Evolutionary conservation across 306 rosid genomes (phyloP), one percentile per base, ranked within the genome.

Genomic region (Medicago arabica): DNA sequence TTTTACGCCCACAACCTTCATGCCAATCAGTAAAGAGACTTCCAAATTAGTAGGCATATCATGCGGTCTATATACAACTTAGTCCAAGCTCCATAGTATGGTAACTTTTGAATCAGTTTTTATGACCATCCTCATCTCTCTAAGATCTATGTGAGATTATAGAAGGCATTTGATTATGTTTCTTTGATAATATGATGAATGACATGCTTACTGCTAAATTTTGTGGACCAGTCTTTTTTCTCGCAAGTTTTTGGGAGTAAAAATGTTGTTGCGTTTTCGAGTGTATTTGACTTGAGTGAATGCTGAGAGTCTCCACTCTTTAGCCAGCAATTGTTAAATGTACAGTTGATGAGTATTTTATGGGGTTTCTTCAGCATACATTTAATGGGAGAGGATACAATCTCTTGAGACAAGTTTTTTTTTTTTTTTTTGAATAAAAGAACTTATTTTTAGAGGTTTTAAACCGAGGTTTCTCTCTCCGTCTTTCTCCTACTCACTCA

Each of bases 211-310:
- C 46, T 50, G 60, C n/a, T 17, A 9, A 31, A 50, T 31, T 60
- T 61, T 14, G 41, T 61, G 67, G 43, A 69, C 8, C 13, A 6
- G 8, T 50, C 15, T 10, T 34, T 50, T 36, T 36, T 69, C 14
- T 50, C 2, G 7, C 4, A 47, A 69, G 63, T 50, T 54, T 54
- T 71, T 23, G 14, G 75, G 34, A 71, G 64, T 70, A 70, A 31
- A 69, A 31, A 2, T 39, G 23, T 41, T 38, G 4, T 73, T 59
- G 46, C 9, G 13, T 66, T 1, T 60, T 60, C 78, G 39, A 15
- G 60, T n/a, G 78, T 38, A 44, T 60, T 74, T 61, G 61, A 28
- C 49, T 74, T 4, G 61, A 46, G 34, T 17, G 41, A 43, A 9
- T 43, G 17, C 15, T n/a, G 15, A 41, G 39, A 72, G 41, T n/a